Base-by-base conservation (phyloP, 495 filamentous ascomycete species). In the Penicillium turbatum region DNA sequence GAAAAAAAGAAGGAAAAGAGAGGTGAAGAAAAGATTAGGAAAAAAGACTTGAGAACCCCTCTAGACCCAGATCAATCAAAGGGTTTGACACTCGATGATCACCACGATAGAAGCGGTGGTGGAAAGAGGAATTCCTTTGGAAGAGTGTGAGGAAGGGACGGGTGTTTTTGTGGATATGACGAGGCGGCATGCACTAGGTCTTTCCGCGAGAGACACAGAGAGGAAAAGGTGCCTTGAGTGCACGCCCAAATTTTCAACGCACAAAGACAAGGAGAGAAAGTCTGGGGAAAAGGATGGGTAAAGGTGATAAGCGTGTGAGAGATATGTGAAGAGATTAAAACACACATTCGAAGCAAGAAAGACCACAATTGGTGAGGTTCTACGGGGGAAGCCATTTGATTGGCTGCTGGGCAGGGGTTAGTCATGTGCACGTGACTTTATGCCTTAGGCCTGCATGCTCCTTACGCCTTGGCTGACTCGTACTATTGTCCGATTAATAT, bases 151-250 rank as follows among this genome's bases (percentile, higher is more conserved):
- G 51, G 60, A 71, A 61, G 47, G 56, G 57, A 67, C 64, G 58
- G 68, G 57, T 70, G 69, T 70, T 68, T 68, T 70, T 70, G 67
- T 70, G 67, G 65, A 70, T 68, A 69, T 71, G 67, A 49, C 47
- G 47, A 71, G 65, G 67, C 66, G 65, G 63, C 67, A 70, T 70
- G 65, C 67, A 69, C 65, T 64, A 67, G 55, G 57, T 69, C 59
- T 62, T 65, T 63, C 59, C 64, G 65, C 59, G 54, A 46, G 54
- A 63, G 48, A 47, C 60, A 58, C 54, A 56, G 57, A 62, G 54
- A 61, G 59, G 58, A 59, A 60, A 62, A 60, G 59, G 62, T 57
- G 61, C 59, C 64, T 65, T 56, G 40, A 48, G 56, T 62, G 59
- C 63, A 68, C 56, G 53, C 59, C 56, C 37, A 51, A 17, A 35